Conservation (phyloP, 805 yeast genomes). For the Lachancea sp. region DNA sequence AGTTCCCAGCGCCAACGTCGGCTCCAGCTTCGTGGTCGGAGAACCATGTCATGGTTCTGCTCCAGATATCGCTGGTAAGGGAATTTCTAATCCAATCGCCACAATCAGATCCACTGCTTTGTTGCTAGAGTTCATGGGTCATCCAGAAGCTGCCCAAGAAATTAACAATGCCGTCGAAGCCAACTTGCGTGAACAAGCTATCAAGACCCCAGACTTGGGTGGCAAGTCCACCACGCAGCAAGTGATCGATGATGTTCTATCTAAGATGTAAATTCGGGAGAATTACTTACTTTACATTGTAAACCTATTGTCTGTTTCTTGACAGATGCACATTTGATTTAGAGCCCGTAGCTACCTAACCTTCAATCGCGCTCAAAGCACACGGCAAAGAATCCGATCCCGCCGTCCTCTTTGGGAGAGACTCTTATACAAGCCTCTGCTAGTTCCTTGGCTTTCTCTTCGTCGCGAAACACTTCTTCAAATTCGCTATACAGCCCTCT, state of each 20-base stretch:
- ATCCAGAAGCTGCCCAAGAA: conserved; percentile 80
- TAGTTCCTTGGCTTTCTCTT: conserved; percentile 42
- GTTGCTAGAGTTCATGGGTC: conserved; percentile 95
- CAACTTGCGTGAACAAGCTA: conserved; percentile 68
- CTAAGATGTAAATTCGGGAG: conserved; percentile 18
- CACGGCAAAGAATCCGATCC: conserved; percentile 98
- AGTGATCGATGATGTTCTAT: conserved; percentile 75
- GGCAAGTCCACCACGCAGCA: conserved; percentile 83
- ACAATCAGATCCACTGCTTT: conserved; percentile 96
- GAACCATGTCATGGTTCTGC: conserved; percentile 99
- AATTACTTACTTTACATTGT: no score
- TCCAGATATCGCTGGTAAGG: conserved; percentile 95
- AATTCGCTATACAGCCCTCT: conserved; percentile 76
- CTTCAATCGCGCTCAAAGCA: conserved; percentile 50
- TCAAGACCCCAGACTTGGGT: conserved; percentile 90
- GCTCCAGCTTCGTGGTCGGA: conserved; percentile 92
- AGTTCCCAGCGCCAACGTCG: conserved; percentile 97
- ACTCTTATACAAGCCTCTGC: conserved; percentile 88
- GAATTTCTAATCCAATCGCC: conserved; percentile 93
- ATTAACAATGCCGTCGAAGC: conserved; percentile 94
- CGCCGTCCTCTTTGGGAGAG: conserved; percentile 84
- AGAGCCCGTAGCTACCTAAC: no score
- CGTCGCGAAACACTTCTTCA: conserved; percentile 38
- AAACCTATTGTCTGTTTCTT: no score
- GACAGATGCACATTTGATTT: no score